Conservation (phyloP, 768 basidiomycete species). For the Leccinellum rugosiceps region DNA sequence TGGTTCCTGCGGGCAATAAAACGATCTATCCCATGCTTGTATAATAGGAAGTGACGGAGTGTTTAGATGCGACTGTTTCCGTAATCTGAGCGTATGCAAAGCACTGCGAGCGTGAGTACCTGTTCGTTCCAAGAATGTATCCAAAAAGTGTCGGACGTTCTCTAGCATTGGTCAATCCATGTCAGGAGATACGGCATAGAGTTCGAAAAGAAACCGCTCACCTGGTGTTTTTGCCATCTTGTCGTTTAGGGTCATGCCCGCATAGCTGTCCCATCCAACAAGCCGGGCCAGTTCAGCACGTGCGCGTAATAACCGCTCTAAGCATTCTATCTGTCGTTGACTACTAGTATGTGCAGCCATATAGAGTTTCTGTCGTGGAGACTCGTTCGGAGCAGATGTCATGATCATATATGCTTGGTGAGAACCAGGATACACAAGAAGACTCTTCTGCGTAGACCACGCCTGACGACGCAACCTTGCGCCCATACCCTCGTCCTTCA, state of each 20-base stretch:
- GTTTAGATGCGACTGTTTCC: constrained; percentile 73
- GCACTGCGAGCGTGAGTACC: constrained; percentile 74
- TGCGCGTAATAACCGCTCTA: constrained; percentile 73
- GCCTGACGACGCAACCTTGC: constrained; percentile 71
- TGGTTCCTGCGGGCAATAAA: constrained; percentile 80
- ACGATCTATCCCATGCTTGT: constrained; percentile 97
- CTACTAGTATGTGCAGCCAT: constrained; percentile 78
- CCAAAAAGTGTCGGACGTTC: constrained; percentile 84
- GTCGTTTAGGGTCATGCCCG: constrained; percentile 81
- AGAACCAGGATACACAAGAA: constrained; percentile 81
- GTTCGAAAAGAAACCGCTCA: constrained; percentile 30
- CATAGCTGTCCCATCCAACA: constrained; percentile 84
- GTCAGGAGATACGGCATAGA: constrained; percentile 2
- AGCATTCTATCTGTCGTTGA: constrained; percentile 65
- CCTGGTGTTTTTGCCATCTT: constrained; percentile 98
- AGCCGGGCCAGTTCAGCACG: constrained; percentile 81
- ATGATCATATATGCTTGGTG: constrained; percentile 93
- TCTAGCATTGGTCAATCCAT: constrained; percentile 37
- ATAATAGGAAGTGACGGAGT: constrained; percentile 59
- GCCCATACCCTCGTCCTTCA: constrained; percentile 78
- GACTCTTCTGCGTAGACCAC: constrained; percentile 68
- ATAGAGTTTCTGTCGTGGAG: constrained; percentile 78
- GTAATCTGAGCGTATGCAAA: constrained; percentile 57
- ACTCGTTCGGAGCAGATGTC: constrained; percentile 82
- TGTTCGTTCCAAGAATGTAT: constrained; percentile 77